Conservation (phyloP, 2,329 filamentous ascomycete genomes). For the Talaromyces sp. region DNA sequence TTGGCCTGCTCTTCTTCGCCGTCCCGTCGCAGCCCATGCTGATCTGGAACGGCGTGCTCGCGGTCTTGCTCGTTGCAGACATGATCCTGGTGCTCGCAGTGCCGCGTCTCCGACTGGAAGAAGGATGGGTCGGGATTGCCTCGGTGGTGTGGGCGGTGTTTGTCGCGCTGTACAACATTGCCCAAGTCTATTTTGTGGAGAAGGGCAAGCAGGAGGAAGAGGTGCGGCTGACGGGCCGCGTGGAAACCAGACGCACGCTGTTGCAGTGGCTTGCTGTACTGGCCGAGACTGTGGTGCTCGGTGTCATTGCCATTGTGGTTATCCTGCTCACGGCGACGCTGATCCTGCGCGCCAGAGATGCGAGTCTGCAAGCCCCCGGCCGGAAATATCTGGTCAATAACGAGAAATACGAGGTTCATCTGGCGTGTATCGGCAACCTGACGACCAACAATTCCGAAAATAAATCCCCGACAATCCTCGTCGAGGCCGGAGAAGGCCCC, state of each 20-base stretch:
- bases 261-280: slow-evolving; percentile 80
- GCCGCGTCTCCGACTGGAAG: slow-evolving; percentile 68
- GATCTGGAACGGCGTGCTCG: slow-evolving; percentile 63
- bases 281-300: slow-evolving; percentile 65
- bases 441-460: slow-evolving; percentile 49
- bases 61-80: slow-evolving; percentile 64
- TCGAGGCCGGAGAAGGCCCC: slow-evolving; percentile 77
- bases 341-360: slow-evolving; percentile 73
- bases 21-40: slow-evolving; percentile 75
- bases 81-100: slow-evolving; percentile 76
- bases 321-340: slow-evolving; percentile 75
- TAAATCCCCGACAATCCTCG: slow-evolving; percentile 67
- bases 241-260: slow-evolving; percentile 76
- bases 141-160: slow-evolving; percentile 78
- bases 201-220: slow-evolving; percentile 95
- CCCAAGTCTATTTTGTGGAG: slow-evolving; percentile 74
- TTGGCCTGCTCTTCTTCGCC: slow-evolving; percentile 80
- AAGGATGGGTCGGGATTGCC: slow-evolving; percentile 85
- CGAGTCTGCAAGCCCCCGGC: slow-evolving; percentile 67
- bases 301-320: slow-evolving; percentile 61
- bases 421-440: slow-evolving; percentile 73
- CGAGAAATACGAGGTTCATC: slow-evolving; percentile 78
- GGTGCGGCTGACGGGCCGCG: slow-evolving; percentile 80
- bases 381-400: slow-evolving; percentile 74
- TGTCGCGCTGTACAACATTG: slow-evolving; percentile 71